Evolutionary conservation across 306 rosid species (phyloP), one percentile per base, ranked within the genome.

Genomic region (Pyrus bretschneideri): DNA sequence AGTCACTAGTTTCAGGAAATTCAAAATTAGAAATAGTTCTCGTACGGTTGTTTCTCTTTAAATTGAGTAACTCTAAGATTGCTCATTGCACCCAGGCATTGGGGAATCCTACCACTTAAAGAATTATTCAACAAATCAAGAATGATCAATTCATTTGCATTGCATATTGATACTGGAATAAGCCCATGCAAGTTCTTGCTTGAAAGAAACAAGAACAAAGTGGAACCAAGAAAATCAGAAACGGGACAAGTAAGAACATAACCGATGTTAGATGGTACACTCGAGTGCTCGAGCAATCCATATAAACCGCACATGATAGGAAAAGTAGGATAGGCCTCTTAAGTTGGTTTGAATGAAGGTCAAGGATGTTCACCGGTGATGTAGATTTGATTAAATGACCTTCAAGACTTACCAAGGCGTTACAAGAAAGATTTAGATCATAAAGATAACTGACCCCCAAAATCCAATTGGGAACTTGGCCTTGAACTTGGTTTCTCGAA

Each of bases 131-230:
- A 76, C 38, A 81, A 8, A 46, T 85, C 82, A 19, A 85, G 73
- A 46, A 81, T 0, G 14, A 42, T 3, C 46, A 42, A 42, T 42
- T 42, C 13, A 42, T 10, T 42, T 11, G 29, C 75, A 27, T 72
- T 63, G 81, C 83, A 85, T 61, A 85, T 67, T 49, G 85, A 81
- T 62, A 4, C 42, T 2, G 79, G 85, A 19, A 85, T 79, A 31
- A 23, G 10, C 3, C 88, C 88, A 0, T 7, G 0, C 31, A 81
- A 9, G 1, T 15, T 29, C 21, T 81, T 81, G 63, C 69, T 76
- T 23, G 83, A 67, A 46, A 85, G 25, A 5, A 80, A 78, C 4
- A 78, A 69, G 74, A 79, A 78, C 1, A 5, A 0, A 0, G 77
- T 19, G 4, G 44, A 40, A 9, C 44, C 11, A 40, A 40, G 44